Evolutionary conservation across 257 asterid genomes (phyloP), one percentile per base, ranked within the genome.

Genomic region (Jacaranda copaia): DNA sequence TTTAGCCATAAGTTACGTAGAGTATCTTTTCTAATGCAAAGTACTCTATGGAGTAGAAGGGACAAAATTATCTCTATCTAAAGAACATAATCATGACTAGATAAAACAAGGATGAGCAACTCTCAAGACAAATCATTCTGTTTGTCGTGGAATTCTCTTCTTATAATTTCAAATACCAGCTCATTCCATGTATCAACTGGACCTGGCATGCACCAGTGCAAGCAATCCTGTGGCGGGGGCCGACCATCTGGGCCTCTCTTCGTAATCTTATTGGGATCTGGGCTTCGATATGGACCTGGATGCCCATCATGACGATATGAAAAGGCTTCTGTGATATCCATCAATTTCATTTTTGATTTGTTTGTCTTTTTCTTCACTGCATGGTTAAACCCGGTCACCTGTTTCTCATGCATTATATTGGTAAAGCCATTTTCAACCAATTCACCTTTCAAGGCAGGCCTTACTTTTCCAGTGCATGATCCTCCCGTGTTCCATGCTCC

Each of bases 121-220:
- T 68, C 83, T 81, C 76, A 76, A 36, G 77, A 76, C 46, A 73
- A 74, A 64, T 45, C 60, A 32, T 60, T 68, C 68, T 68, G 74
- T 49, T 76, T 60, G 66, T 78, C 80, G 58, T 70, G 72, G 74
- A 85, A 75, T 67, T 91, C 98, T 77, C 89, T 82, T 84, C 89
- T 76, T 79, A 93, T 86, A 75, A 90, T 81, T 70, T 93, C 98
- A 49, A 81, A 74, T 32, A 91, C 89, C 64, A 96, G 68, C 83
- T 96, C 99, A 51, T 96, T 96, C 99, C 99, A 96, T 1, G 97
- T 93, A 74, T 96, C 99, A 46, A 96, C 97, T 1, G 99, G 97
- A 43, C 99, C 99, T 8, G 99, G 99, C 99, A 96, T 96, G 89
- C 99, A 96, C 99, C 99, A 96, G 64, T 96, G 99, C 88, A 96